These are phyloP conservation scores for Cordyceps pruinosa DNA, from an alignment of 2,329 filamentous ascomycete genomes.

Conservation along the genomic window DNA sequence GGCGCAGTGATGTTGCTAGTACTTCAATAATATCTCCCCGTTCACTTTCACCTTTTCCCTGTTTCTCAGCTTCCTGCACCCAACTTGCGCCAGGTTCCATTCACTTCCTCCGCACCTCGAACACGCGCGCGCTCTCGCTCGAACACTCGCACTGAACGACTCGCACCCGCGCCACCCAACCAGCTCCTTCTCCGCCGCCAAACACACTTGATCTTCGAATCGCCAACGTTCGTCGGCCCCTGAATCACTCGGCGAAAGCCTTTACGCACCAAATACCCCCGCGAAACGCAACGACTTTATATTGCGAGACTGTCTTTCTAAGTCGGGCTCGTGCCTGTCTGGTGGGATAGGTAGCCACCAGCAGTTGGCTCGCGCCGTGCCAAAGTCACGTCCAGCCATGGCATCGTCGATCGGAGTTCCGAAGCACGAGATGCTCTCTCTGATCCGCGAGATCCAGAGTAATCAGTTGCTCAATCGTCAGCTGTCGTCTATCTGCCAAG, in stretches of 20 bases:
- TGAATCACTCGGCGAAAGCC: neutral
- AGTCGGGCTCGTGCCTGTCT: conserved; percentile 1
- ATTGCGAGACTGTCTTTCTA: neutral
- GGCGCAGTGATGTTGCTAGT: neutral
- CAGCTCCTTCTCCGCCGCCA: neutral
- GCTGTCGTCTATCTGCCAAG: conserved; percentile 68
- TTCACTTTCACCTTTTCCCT: neutral
- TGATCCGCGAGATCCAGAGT: conserved; percentile 39
- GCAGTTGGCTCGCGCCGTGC: conserved; percentile 4
- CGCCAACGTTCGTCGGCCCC: neutral
- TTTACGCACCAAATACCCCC: neutral
- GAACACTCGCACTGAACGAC: neutral
- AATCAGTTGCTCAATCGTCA: conserved; percentile 50
- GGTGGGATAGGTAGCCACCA: neutral
- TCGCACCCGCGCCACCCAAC: neutral
- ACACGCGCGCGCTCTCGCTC: neutral
- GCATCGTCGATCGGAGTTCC: conserved; percentile 24
- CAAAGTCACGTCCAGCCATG: conserved; percentile 17
- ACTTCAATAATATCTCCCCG: neutral
- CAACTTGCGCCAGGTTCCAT: neutral
- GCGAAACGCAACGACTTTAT: neutral
- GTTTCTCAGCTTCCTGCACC: neutral
- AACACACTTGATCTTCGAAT: neutral
- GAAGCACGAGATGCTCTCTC: conserved; percentile 36
- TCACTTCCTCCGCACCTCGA: neutral